A percentile compares a stretch with the other conserved stretches of the same genome.
These are phyloP conservation scores for Ramaria rubella DNA, from an alignment of 768 basidiomycete genomes.

Conservation along the genomic window DNA sequence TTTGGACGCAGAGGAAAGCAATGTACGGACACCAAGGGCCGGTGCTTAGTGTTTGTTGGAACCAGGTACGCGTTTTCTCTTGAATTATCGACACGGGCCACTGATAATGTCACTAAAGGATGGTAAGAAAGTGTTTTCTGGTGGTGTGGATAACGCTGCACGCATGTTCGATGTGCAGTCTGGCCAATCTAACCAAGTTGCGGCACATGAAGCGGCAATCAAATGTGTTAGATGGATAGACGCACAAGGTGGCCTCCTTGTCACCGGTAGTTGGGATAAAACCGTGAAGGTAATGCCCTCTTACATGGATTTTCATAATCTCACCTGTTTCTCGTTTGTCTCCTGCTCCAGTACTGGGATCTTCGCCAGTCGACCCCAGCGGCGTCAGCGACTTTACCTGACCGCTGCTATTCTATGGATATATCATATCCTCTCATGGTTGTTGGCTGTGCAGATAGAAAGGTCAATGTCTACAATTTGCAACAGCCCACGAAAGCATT, in stretches of 20 bases:
- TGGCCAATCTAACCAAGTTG: conserved; percentile 31
- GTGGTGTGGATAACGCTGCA: conserved; percentile 41
- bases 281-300: conserved; percentile 37
- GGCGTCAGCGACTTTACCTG: conserved; percentile 30
- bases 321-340: not conserved
- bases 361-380: conserved; percentile 30
- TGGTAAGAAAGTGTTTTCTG: conserved; percentile 37
- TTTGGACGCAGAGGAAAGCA: conserved; percentile 29
- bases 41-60: conserved; percentile 38
- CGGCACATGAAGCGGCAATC: conserved; percentile 34
- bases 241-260: conserved; percentile 27
- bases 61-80: conserved; percentile 22
- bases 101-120: conserved; percentile 12
- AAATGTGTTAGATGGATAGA: conserved; percentile 28
- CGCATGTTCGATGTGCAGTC: conserved; percentile 37
- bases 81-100: not conserved
- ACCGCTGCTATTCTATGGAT: conserved; percentile 37
- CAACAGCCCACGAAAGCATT: conserved; percentile 28
- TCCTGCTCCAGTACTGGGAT: conserved; percentile 38
- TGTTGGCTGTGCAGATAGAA: conserved; percentile 37
- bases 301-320: not conserved
- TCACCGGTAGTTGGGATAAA: conserved; percentile 47
- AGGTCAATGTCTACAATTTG: conserved; percentile 36
- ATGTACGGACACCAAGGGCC: conserved; percentile 40
- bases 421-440: conserved; percentile 28